Conservation (phyloP, 495 filamentous ascomycete species). For the Hamigera avellanea region DNA sequence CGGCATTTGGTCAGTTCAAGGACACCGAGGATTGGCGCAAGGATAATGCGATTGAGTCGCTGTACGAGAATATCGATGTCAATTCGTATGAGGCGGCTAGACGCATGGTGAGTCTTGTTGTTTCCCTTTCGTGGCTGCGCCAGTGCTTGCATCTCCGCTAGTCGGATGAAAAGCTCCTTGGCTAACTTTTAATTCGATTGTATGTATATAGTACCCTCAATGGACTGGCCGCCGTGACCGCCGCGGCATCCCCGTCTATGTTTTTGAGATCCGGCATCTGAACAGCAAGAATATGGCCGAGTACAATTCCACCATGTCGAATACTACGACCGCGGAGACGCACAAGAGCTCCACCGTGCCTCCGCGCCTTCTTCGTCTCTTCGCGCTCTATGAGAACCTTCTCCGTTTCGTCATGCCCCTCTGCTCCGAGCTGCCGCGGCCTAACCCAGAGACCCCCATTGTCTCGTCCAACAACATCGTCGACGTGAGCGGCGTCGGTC, state of each 20-base stretch:
- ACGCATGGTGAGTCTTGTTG: conserved; percentile 46
- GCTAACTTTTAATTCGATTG: conserved; percentile 1
- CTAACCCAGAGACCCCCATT: conserved; percentile 62
- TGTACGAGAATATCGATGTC: conserved; percentile 71
- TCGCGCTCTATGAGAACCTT: conserved; percentile 82
- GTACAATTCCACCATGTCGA: conserved; percentile 54
- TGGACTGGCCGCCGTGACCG: conserved; percentile 83
- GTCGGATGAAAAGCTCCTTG: no score
- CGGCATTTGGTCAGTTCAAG: conserved; percentile 74
- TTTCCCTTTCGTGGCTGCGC: neutral
- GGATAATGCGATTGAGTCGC: conserved; percentile 58
- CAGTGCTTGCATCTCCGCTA: no score
- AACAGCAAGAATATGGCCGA: conserved; percentile 64
- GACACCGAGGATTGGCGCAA: conserved; percentile 82
- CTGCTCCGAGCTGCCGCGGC: conserved; percentile 60
- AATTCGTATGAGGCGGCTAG: conserved; percentile 71
- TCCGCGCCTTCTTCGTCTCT: conserved; percentile 63
- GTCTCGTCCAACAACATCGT: conserved; percentile 85
- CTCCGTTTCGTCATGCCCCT: conserved; percentile 79
- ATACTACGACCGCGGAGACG: conserved; percentile 46
- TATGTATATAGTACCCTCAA: conserved; percentile 81
- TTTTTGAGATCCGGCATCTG: conserved; percentile 75
- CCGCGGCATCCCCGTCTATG: conserved; percentile 79
- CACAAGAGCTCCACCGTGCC: conserved; percentile 38
- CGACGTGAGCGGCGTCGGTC: conserved; percentile 68